phyloP scores from a whole-genome alignment of 805 yeast genomes.

The Saccharomycopsis sp. region DNA sequence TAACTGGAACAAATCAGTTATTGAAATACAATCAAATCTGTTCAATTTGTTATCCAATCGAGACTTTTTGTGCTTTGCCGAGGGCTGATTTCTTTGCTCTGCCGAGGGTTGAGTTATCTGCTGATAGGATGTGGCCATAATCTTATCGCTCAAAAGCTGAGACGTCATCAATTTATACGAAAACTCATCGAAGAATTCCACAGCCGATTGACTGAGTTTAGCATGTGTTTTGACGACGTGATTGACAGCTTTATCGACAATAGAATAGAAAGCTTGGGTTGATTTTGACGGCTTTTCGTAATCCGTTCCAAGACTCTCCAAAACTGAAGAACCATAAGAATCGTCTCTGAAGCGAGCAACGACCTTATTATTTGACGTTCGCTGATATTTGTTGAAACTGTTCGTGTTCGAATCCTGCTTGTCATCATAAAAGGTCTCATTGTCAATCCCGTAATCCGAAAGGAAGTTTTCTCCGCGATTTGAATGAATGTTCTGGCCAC shows the following conservation, averaged over 20 bases:
- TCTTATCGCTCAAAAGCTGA: slow-evolving; percentile 11
- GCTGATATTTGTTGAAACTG: neutral
- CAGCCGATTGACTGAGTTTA: neutral
- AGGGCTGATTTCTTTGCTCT: too few species aligned
- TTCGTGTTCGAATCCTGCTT: neutral
- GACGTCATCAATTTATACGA: slow-evolving; percentile 12
- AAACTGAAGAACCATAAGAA: too few species aligned
- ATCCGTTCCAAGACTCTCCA: too few species aligned
- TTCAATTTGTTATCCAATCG: too few species aligned
- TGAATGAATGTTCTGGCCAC: neutral
- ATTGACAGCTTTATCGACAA: neutral
- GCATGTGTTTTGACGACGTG: neutral
- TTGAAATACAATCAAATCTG: neutral
- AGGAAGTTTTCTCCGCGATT: neutral
- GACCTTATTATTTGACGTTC: neutral
- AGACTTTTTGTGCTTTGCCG: too few species aligned
- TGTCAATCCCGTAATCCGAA: slow-evolving; percentile 13
- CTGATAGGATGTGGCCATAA: neutral
- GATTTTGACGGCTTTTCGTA: too few species aligned
- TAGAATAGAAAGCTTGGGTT: neutral
- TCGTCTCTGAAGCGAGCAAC: neutral
- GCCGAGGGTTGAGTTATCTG: neutral
- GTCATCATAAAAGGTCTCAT: neutral
- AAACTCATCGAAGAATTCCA: slow-evolving; percentile 16
- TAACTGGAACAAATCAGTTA: neutral